A percentile compares a stretch with the other conserved stretches of the same genome.
Conservation (phyloP, 1,284 basidiomycete species). For the Erythrobasidium hasegawianum region DNA sequence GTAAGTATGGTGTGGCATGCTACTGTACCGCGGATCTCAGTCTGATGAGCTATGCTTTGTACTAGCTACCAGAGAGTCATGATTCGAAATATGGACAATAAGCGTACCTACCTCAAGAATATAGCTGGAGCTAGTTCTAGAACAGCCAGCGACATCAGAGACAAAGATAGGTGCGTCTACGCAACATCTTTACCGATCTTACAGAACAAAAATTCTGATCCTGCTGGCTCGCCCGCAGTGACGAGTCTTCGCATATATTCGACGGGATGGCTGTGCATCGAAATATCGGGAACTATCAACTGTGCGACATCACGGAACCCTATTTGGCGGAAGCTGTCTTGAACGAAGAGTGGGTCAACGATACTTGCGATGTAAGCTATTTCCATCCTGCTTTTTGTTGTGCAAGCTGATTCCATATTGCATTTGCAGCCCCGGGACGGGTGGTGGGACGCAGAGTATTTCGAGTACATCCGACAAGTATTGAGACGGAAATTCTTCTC, state of each 20-base stretch:
- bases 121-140: constrained; percentile 16
- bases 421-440: constrained; percentile 69
- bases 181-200: too few species aligned
- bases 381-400: too few species aligned
- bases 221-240: too few species aligned
- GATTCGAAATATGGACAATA: constrained; percentile 41
- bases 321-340: constrained; percentile 75
- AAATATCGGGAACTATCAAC: constrained; percentile 83
- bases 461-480: constrained; percentile 76
- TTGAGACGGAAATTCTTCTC: constrained; percentile 80
- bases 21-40: background rate
- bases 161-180: background rate
- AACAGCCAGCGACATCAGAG: background rate
- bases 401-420: background rate
- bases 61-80: constrained; percentile 44
- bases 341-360: constrained; percentile 62
- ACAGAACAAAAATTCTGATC: too few species aligned
- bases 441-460: constrained; percentile 70
- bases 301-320: constrained; percentile 84
- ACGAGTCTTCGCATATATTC: constrained; percentile 67
- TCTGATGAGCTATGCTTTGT: too few species aligned
- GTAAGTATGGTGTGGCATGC: constrained; percentile 56
- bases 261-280: constrained; percentile 74
- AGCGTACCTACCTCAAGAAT: constrained; percentile 31
- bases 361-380: constrained; percentile 66